These are phyloP conservation scores for Scheffersomyces parashehatae DNA, from an alignment of 1,139 yeast species.

Conservation along the genomic window DNA sequence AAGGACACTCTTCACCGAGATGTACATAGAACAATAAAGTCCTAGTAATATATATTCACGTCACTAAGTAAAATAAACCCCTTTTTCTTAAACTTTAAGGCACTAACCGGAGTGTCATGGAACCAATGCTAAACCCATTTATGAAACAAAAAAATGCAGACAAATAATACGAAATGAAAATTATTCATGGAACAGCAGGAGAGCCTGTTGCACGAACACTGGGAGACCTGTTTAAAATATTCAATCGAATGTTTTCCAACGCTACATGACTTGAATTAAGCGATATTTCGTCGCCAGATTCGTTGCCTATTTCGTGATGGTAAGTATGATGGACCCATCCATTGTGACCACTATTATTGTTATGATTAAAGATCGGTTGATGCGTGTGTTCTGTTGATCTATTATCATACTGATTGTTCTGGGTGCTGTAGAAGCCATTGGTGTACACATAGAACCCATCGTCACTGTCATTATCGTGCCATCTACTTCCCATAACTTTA, in stretches of 20 bases:
- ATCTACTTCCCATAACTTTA: slow-evolving; percentile 17
- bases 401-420: slow-evolving; percentile 13
- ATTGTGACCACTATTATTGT: slow-evolving; percentile 12
- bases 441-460: slow-evolving; percentile 50
- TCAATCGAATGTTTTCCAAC: neutral
- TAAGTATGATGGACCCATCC: slow-evolving; percentile 24
- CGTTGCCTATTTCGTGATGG: slow-evolving; percentile 8
- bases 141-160: too few relatives aligned
- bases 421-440: slow-evolving; percentile 36
- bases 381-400: neutral
- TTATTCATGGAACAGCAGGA: too few relatives aligned
- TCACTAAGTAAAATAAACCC: too few relatives aligned
- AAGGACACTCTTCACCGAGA: too few relatives aligned
- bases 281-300: slow-evolving; percentile 18
- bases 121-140: too few relatives aligned
- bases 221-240: too few relatives aligned
- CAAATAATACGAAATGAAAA: too few relatives aligned
- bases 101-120: too few relatives aligned
- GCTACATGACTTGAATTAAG: slow-evolving; percentile 11
- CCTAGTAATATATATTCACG: too few relatives aligned
- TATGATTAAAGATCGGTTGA: neutral
- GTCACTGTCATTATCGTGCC: slow-evolving; percentile 36
- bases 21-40: too few relatives aligned
- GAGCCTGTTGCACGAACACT: too few relatives aligned
- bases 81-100: too few relatives aligned